phyloP scores from a whole-genome alignment of 306 rosid genomes.

The Dicorynia guianensis region DNA sequence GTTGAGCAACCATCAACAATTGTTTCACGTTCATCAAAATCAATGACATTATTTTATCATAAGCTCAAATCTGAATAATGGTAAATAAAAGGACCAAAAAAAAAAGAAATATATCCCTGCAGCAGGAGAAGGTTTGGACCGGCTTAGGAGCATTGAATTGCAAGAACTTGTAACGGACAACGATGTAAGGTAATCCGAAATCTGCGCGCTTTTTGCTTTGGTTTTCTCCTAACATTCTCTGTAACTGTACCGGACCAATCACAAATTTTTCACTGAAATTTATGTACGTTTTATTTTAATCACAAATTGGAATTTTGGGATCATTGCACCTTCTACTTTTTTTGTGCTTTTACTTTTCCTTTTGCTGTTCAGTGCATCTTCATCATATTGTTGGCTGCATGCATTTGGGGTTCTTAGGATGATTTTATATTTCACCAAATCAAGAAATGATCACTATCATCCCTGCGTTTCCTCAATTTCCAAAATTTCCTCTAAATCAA shows the following conservation, averaged over 20 bases:
- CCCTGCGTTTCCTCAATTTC: too few relatives aligned
- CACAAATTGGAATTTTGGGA: too few relatives aligned
- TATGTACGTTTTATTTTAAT: conserved; percentile 4
- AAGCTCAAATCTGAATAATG: too few relatives aligned
- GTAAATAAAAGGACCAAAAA: too few relatives aligned
- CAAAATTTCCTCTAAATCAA: too few relatives aligned
- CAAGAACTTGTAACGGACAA: conserved; percentile 3
- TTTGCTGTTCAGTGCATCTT: not conserved
- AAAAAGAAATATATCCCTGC: not conserved
- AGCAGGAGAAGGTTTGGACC: not conserved
- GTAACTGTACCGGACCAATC: conserved; percentile 8
- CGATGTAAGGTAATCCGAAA: not conserved
- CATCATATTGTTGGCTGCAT: not conserved
- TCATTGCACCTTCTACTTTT: not conserved
- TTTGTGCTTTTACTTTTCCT: not conserved
- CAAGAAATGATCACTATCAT: too few relatives aligned
- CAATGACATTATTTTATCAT: too few relatives aligned
- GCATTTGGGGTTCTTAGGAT: not conserved
- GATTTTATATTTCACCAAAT: too few relatives aligned
- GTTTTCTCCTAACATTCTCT: conserved; percentile 46
- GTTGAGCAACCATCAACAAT: conserved; percentile 30
- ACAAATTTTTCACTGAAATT: conserved; percentile 46
- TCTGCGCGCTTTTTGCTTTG: not conserved
- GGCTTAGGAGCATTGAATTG: not conserved
- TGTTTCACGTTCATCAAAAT: conserved; percentile 35